Evolutionary conservation across 2,329 filamentous ascomycete genomes (phyloP).

Genomic region (Hymenoscyphus infarciens): DNA sequence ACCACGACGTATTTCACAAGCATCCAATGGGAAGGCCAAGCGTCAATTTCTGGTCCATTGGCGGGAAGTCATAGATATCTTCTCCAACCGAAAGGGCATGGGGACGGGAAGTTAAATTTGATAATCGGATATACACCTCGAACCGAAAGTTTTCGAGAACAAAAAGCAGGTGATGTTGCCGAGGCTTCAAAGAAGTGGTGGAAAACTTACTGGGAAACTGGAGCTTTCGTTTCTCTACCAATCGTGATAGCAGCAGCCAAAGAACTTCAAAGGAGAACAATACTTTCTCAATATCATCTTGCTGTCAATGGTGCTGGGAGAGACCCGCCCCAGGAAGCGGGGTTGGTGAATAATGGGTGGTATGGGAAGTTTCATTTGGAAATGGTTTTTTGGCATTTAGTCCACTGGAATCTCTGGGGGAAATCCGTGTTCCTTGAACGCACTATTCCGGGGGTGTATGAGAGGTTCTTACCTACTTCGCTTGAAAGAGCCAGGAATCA

Average conservation of each 20-base stretch:
- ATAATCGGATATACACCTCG: slow-evolving; percentile 19
- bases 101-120: slow-evolving; percentile 12
- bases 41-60: slow-evolving; percentile 17
- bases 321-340: slow-evolving; percentile 42
- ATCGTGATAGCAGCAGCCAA: slow-evolving; percentile 38
- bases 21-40: slow-evolving; percentile 23
- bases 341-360: slow-evolving; percentile 46
- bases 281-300: slow-evolving; percentile 43
- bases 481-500: slow-evolving; percentile 33
- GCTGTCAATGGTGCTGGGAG: slow-evolving; percentile 42
- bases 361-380: slow-evolving; percentile 46
- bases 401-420: slow-evolving; percentile 42
- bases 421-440: slow-evolving; percentile 38
- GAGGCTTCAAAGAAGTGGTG: slow-evolving; percentile 22
- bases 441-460: slow-evolving; percentile 39
- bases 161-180: not conserved
- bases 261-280: slow-evolving; percentile 43
- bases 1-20: slow-evolving; percentile 39
- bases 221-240: slow-evolving; percentile 43
- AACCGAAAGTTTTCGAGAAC: slow-evolving; percentile 10
- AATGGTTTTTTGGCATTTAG: slow-evolving; percentile 43
- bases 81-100: slow-evolving; percentile 15
- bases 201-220: slow-evolving; percentile 35
- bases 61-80: slow-evolving; percentile 25
- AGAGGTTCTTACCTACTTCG: slow-evolving; percentile 35